These are phyloP conservation scores for Papiliotrema nemorosa DNA, from an alignment of 1,284 basidiomycete genomes.

Conservation along the genomic window DNA sequence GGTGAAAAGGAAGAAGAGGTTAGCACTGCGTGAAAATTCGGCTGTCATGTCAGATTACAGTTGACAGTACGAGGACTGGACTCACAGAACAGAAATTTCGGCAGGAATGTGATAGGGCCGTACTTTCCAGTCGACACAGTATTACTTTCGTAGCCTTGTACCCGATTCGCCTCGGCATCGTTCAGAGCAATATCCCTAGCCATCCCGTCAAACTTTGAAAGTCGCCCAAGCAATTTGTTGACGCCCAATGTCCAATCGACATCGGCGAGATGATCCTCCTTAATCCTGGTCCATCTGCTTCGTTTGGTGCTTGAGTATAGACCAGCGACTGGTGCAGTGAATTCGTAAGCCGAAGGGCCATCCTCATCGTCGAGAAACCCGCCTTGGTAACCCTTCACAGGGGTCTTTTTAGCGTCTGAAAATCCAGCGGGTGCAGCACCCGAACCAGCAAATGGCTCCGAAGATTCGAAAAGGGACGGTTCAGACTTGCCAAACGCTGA, in stretches of 20 bases:
- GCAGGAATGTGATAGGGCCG: conserved; percentile 80
- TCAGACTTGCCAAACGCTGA: conserved; percentile 23
- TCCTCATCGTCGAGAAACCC: conserved; percentile 43
- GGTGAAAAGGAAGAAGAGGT: conserved; percentile 98
- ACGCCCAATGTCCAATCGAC: conserved; percentile 47
- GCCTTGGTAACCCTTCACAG: conserved; percentile 15
- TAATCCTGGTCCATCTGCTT: conserved; percentile 34
- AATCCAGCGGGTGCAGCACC: conserved; percentile 41
- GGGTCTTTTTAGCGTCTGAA: conserved; percentile 13
- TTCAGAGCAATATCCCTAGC: conserved; percentile 64
- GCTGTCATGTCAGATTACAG: conserved; percentile 16
- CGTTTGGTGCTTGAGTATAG: conserved; percentile 25
- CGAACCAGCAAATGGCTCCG: conserved; percentile 36
- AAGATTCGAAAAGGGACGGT: conserved; percentile 25
- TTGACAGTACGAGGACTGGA: conserved; percentile 1
- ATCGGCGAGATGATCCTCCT: conserved; percentile 41
- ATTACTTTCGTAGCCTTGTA: conserved; percentile 68
- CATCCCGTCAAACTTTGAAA: conserved; percentile 44
- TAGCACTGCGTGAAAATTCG: conserved; percentile 78
- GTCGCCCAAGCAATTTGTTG: conserved; percentile 37
- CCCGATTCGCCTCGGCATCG: conserved; percentile 54
- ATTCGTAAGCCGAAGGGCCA: conserved; percentile 39
- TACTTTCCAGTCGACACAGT: conserved; percentile 95
- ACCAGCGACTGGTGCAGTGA: conserved; percentile 28
- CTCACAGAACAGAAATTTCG: conserved; percentile 88